phyloP scores from a whole-genome alignment of 1,284 basidiomycete species.

The Phlebopus sp. region DNA sequence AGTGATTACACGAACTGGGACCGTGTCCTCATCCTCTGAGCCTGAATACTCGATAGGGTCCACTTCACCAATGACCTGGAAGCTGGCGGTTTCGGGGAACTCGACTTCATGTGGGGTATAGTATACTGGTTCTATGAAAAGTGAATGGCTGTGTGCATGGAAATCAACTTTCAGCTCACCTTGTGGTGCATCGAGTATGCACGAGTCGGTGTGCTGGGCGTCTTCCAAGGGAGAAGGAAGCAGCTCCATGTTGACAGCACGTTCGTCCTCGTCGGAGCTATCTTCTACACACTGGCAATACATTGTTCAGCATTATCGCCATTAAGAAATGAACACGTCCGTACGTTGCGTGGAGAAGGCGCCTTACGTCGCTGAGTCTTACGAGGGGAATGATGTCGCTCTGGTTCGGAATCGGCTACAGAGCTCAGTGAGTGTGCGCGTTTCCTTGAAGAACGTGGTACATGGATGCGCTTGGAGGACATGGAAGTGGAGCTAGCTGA shows the following conservation, averaged over 20 bases:
- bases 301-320: too few relatives aligned
- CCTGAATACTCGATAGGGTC: slow-evolving; percentile 22
- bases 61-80: slow-evolving; percentile 35
- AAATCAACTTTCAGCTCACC: not conserved
- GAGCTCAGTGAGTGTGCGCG: slow-evolving; percentile 25
- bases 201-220: not conserved
- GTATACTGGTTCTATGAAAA: slow-evolving; percentile 4
- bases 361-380: slow-evolving; percentile 1
- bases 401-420: slow-evolving; percentile 18
- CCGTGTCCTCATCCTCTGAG: slow-evolving; percentile 28
- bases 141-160: not conserved
- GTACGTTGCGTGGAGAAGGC: not conserved
- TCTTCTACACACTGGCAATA: not conserved
- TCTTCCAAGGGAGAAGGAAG: slow-evolving; percentile 2
- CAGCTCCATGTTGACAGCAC: not conserved
- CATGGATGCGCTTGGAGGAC: not conserved
- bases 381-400: not conserved
- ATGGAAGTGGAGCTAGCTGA: not conserved
- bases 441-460: slow-evolving; percentile 18
- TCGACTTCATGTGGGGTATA: slow-evolving; percentile 25
- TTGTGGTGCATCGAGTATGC: slow-evolving; percentile 1
- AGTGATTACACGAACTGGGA: slow-evolving; percentile 52
- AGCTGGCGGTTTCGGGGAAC: slow-evolving; percentile 25
- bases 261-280: slow-evolving; percentile 4
- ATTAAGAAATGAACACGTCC: not conserved